Conservation (phyloP, 2,329 filamentous ascomycete species). For the Pezicula rhizophila region DNA sequence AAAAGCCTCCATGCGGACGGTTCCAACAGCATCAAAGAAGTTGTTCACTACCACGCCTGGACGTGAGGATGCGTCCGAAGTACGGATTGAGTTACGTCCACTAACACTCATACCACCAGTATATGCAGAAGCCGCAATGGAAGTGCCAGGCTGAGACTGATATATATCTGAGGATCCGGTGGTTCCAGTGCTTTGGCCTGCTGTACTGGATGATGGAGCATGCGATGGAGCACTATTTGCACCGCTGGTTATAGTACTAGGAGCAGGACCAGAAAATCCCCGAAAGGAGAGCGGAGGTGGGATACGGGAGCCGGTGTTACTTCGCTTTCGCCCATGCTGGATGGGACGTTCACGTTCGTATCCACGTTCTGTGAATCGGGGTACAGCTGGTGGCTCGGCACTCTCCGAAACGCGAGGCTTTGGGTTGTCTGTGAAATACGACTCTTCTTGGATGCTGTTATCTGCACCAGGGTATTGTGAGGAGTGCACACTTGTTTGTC, state of each 20-base stretch:
- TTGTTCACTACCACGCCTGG: conserved; percentile 27
- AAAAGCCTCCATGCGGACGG: conserved; percentile 95
- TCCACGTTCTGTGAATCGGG: conserved; percentile 58
- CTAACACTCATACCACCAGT: conserved; percentile 37
- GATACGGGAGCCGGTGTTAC: conserved; percentile 76
- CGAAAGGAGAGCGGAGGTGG: conserved; percentile 68
- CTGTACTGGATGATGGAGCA: conserved; percentile 46
- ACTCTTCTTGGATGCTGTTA: conserved; percentile 17
- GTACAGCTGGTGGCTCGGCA: conserved; percentile 65
- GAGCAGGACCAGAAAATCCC: conserved; percentile 52
- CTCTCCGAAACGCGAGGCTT: conserved; percentile 31
- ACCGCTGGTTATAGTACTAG: conserved; percentile 6
- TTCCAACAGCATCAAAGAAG: conserved; percentile 86
- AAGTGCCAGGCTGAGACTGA: conserved; percentile 44
- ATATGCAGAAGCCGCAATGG: conserved; percentile 25
- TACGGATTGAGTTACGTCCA: conserved; percentile 27
- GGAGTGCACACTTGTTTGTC: conserved; percentile 32
- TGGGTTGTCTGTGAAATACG: conserved; percentile 16
- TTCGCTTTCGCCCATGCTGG: conserved; percentile 75
- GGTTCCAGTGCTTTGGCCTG: conserved; percentile 51
- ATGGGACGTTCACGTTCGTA: conserved; percentile 16
- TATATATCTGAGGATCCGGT: conserved; percentile 56
- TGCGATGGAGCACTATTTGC: conserved; percentile 28
- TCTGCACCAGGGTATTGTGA: conserved; percentile 15
- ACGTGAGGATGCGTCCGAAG: conserved; percentile 24